Base-by-base conservation (phyloP, 805 yeast genomes). In the Kuraishia piskuri region DNA sequence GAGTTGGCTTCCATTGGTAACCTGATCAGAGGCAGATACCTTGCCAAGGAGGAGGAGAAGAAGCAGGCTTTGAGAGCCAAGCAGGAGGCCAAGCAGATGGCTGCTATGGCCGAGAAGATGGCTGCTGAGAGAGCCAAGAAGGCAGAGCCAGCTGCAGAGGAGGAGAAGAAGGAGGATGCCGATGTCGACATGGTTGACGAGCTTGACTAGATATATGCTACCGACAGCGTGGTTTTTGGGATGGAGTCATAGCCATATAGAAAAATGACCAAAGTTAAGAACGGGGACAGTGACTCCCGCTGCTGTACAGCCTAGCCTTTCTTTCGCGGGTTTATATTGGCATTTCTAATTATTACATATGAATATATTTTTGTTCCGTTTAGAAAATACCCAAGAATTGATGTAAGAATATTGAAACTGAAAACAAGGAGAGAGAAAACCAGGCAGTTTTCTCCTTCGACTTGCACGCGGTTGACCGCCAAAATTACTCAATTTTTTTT, bases 1-100 rank as follows among this genome's bases (percentile, higher is more conserved):
- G 99, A 94, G 74, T 84, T 94, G 67, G 96, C 97, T 49, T 81
- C 96, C 47, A 77, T 85, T 63, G 99, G 99, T 72, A 92, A 94
- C 80, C 76, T 94, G 62, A 90, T 94, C 74, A 88, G 85, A 77
- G 98, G 97, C 66, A 86, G 99, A 77, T 94, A 89, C 78, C 75
- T 86, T 63, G 88, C 91, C 58, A 90, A 92, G 75, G 89, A 91
- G 72, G 96, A 94, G 77, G 97, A 94, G 75, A 88, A 88, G 79
- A 86, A 86, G 74, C 95, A 90, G 75, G 89, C 94, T 64, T 73
- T 78, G 65, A 85, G 88, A 75, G 82, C 90, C 61, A 88, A 89
- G 74, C 84, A 84, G 72, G 97, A 90, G 76, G 91, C 96, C 61
- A 80, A 83, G 60, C 88, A 86, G 69, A 86, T 85, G 72, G 84